Conservation (phyloP, 306 rosid genomes). For the Comarum palustre region DNA sequence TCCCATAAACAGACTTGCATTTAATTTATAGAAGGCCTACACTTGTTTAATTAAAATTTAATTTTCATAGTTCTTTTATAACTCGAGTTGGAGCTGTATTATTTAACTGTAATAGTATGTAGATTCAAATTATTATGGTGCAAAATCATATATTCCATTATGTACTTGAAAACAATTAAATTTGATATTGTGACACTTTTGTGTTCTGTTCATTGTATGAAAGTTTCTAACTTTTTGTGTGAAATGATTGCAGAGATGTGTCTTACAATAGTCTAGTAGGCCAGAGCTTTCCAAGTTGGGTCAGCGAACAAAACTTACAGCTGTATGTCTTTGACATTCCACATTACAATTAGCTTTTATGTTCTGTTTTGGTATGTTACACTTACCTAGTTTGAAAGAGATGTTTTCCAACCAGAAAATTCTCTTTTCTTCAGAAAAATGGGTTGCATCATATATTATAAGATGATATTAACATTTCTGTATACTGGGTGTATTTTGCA, state of each 20-base stretch:
- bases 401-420: neutral
- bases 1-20: neutral
- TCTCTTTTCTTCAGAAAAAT: neutral
- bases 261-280: slow-evolving; percentile 75
- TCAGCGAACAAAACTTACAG: slow-evolving; percentile 38
- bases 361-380: neutral
- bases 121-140: neutral
- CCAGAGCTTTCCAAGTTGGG: slow-evolving; percentile 69
- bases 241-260: slow-evolving; percentile 61
- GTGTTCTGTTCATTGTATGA: neutral
- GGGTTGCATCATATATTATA: neutral
- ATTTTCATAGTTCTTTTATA: neutral
- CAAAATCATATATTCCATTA: neutral
- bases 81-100: neutral
- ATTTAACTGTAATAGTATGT: neutral
- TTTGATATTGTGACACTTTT: neutral
- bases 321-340: slow-evolving; percentile 42
- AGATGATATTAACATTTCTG: slow-evolving; percentile 21
- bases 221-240: slow-evolving; percentile 12
- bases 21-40: neutral
- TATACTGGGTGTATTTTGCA: slow-evolving; percentile 36
- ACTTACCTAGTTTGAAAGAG: neutral
- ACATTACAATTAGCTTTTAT: neutral
- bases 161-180: neutral
- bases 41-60: neutral